Conservation (phyloP, 129 eudicot genomes). For the Calendula officinalis region DNA sequence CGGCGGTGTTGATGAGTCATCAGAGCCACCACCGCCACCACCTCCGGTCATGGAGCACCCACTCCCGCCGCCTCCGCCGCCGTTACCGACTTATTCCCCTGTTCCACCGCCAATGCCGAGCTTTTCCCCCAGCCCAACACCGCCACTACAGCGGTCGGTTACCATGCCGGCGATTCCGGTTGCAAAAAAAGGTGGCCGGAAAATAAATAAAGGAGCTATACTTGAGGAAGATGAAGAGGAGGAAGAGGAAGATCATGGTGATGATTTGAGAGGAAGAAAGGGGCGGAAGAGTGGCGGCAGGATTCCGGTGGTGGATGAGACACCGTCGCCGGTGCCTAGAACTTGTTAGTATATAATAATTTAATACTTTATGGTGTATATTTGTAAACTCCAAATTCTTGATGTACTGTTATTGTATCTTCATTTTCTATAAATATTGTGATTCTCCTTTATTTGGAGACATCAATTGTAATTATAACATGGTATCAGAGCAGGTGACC, state of each 20-base stretch:
- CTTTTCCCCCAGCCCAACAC: slow-evolving; percentile 58
- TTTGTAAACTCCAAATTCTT: not conserved
- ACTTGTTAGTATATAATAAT: no score
- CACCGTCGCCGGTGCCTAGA: slow-evolving; percentile 36
- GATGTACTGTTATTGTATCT: not conserved
- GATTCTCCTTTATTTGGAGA: not conserved
- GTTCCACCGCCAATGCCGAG: slow-evolving; percentile 75
- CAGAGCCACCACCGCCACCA: slow-evolving; percentile 66
- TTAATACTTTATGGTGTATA: not conserved
- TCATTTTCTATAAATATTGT: not conserved
- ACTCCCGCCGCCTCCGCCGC: slow-evolving; percentile 72
- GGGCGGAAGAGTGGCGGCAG: slow-evolving; percentile 42
- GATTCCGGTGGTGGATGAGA: slow-evolving; percentile 32
- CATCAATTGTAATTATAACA: not conserved
- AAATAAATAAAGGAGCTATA: slow-evolving; percentile 44
- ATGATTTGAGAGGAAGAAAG: slow-evolving; percentile 39
- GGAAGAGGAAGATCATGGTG: slow-evolving; percentile 33
- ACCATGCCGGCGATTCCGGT: slow-evolving; percentile 73
- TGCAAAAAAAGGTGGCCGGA: slow-evolving; percentile 41
- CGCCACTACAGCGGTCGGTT: slow-evolving; percentile 64
- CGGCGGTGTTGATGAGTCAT: slow-evolving; percentile 18
- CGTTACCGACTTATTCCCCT: slow-evolving; percentile 38
- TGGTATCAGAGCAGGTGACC: not conserved
- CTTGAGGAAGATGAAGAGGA: slow-evolving; percentile 58
- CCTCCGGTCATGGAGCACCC: slow-evolving; percentile 50